Conservation (phyloP, 495 filamentous ascomycete species). For the Oleoguttula mirabilis region DNA sequence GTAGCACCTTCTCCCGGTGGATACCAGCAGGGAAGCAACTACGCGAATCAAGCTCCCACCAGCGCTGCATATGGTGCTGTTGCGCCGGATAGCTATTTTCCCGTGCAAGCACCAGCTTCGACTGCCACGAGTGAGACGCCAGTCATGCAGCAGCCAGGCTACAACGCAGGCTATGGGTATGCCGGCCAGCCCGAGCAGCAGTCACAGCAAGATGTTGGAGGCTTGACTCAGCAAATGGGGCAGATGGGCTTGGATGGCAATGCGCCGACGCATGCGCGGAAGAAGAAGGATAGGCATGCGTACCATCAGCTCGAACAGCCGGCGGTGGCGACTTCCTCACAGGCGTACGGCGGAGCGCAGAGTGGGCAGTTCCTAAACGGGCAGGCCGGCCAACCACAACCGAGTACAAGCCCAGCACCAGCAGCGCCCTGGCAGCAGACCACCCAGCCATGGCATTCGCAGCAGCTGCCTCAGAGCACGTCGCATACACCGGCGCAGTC, state of each 20-base stretch:
- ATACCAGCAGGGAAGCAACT: too few species aligned
- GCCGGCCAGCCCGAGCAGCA: too few species aligned
- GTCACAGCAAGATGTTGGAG: conserved; percentile 39
- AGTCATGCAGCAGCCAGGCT: too few species aligned
- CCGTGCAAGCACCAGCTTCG: too few species aligned
- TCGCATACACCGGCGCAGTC: conserved; percentile 45
- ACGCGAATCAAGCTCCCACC: too few species aligned
- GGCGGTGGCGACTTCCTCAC: conserved; percentile 48
- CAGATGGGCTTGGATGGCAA: conserved; percentile 35
- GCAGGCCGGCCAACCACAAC: conserved; percentile 17
- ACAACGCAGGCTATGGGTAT: too few species aligned
- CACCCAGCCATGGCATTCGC: conserved; percentile 16
- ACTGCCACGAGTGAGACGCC: too few species aligned
- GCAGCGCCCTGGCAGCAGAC: conserved; percentile 24
- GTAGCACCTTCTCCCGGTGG: too few species aligned
- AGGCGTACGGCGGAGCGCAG: conserved; percentile 50
- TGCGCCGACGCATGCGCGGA: conserved; percentile 44
- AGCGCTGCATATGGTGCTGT: too few species aligned
- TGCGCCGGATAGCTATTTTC: too few species aligned
- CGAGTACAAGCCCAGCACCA: conserved; percentile 1
- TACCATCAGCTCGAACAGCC: conserved; percentile 76
- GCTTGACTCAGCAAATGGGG: conserved; percentile 77
- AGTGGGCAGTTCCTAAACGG: conserved; percentile 55
- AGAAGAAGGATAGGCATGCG: conserved; percentile 91
- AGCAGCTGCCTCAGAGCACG: conserved; percentile 44